A percentile compares a stretch with the other conserved stretches of the same genome.
Conservation (phyloP, 2,329 filamentous ascomycete species). For the Neurospora sp. region DNA sequence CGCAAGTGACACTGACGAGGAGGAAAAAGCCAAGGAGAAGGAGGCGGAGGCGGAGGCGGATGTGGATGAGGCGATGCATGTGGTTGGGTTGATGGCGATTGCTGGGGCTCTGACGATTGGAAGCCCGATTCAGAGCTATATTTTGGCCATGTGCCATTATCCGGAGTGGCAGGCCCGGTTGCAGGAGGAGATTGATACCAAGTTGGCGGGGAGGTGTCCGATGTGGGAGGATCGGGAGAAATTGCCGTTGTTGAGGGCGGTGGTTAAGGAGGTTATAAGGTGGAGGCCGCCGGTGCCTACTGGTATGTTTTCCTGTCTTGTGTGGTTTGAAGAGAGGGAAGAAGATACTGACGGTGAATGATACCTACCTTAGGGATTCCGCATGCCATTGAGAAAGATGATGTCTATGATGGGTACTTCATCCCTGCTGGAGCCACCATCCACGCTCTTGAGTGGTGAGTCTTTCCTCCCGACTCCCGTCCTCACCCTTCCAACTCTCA, state of each 20-base stretch:
- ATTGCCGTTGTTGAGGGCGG: constrained; percentile 35
- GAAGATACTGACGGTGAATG: not conserved
- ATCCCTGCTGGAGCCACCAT: constrained; percentile 42
- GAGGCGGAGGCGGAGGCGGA: constrained; percentile 21
- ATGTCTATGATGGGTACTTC: constrained; percentile 42
- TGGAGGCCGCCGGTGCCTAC: constrained; percentile 45
- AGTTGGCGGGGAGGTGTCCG: constrained; percentile 33
- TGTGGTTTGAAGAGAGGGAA: not conserved
- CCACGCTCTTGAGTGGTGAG: constrained; percentile 41
- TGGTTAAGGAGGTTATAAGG: constrained; percentile 42
- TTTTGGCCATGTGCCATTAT: constrained; percentile 26
- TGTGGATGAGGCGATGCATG: constrained; percentile 34
- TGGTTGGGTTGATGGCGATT: constrained; percentile 39
- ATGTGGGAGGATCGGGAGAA: constrained; percentile 35
- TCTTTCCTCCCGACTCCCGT: not conserved
- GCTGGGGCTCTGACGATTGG: constrained; percentile 35
- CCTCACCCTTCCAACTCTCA: not conserved
- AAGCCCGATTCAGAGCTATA: constrained; percentile 32
- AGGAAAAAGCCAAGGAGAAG: constrained; percentile 18
- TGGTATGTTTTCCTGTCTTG: constrained; percentile 22
- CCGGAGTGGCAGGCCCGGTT: constrained; percentile 21
- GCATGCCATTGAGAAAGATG: constrained; percentile 39
- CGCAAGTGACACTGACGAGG: constrained; percentile 15
- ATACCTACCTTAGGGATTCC: constrained; percentile 30
- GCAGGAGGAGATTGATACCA: constrained; percentile 38